Evolutionary conservation across 176 grass and related monocot genomes (phyloP).

Genomic region (Urochloa ruziziensis): DNA sequence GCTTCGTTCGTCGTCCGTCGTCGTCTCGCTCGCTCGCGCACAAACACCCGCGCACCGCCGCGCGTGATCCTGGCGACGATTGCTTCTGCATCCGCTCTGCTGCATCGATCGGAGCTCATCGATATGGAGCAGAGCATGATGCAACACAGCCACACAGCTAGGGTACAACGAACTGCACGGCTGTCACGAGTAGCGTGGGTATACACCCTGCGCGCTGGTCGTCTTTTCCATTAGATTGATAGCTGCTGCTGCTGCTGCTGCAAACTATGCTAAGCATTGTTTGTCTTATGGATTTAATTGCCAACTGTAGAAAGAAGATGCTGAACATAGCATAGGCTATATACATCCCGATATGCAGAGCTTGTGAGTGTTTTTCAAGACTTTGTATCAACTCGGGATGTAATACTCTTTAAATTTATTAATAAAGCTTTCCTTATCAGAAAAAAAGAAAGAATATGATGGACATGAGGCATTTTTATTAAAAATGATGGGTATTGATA

Average conservation of each 20-base stretch:
- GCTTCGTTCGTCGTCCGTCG: not conserved
- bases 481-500: too few species aligned
- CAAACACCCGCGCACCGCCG: too few species aligned
- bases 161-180: not conserved
- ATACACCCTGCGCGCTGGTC: not conserved
- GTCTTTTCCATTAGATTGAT: not conserved
- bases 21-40: too few species aligned
- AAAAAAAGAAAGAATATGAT: too few species aligned
- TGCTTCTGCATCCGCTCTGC: not conserved
- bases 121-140: not conserved
- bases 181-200: not conserved
- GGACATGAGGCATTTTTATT: too few species aligned
- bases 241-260: not conserved
- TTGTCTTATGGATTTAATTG: not conserved
- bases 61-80: not conserved
- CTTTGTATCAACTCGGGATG: too few species aligned
- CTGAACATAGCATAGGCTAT: too few species aligned
- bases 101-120: not conserved
- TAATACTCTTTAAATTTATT: too few species aligned
- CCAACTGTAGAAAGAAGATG: too few species aligned
- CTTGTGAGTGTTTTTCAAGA: too few species aligned
- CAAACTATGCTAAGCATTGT: not conserved
- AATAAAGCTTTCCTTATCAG: too few species aligned
- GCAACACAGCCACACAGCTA: not conserved
- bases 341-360: too few species aligned